A percentile compares a stretch with the other conserved stretches of the same genome.
Evolutionary conservation across 2,329 filamentous ascomycete species (phyloP).

Genomic region (Aureobasidium leucospermi): DNA sequence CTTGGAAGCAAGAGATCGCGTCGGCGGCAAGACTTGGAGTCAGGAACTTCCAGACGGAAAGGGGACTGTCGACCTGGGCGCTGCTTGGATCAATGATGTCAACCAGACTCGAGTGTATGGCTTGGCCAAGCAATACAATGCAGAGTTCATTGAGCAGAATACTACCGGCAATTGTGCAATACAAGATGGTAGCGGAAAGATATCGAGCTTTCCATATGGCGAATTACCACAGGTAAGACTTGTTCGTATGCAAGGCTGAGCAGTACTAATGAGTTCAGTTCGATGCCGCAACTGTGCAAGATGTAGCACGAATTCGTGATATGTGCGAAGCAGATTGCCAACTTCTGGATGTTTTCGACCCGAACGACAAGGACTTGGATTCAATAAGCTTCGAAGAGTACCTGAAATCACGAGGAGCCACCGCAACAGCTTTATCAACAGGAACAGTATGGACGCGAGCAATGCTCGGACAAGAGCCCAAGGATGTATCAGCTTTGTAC

Average conservation of each 20-base stretch:
- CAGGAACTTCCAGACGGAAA: slow-evolving; percentile 26
- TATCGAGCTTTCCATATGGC: slow-evolving; percentile 29
- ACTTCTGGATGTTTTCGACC: not conserved
- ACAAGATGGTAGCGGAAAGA: slow-evolving; percentile 32
- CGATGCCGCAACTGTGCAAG: not conserved
- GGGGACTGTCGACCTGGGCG: slow-evolving; percentile 45
- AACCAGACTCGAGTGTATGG: slow-evolving; percentile 42
- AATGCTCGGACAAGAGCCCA: slow-evolving; percentile 45
- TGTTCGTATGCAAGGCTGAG: not conserved
- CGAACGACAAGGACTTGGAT: not conserved
- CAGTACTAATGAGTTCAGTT: not conserved
- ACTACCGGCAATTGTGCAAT: slow-evolving; percentile 38
- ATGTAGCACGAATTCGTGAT: slow-evolving; percentile 8
- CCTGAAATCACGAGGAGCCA: not conserved
- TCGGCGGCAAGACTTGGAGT: slow-evolving; percentile 42
- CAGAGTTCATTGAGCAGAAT: slow-evolving; percentile 44
- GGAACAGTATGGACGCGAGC: slow-evolving; percentile 42
- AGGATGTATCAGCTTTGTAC: slow-evolving; percentile 44
- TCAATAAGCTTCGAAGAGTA: slow-evolving; percentile 2
- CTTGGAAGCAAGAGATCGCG: slow-evolving; percentile 28
- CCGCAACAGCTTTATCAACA: not conserved
- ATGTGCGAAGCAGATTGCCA: slow-evolving; percentile 6
- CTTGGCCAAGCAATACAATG: slow-evolving; percentile 34
- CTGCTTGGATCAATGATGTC: slow-evolving; percentile 54
- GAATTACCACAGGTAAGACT: slow-evolving; percentile 22